Percentiles rank a stretch among this genome's conserved stretches.
phyloP scores from a whole-genome alignment of 805 yeast genomes.

The Ogataea allantospora region DNA sequence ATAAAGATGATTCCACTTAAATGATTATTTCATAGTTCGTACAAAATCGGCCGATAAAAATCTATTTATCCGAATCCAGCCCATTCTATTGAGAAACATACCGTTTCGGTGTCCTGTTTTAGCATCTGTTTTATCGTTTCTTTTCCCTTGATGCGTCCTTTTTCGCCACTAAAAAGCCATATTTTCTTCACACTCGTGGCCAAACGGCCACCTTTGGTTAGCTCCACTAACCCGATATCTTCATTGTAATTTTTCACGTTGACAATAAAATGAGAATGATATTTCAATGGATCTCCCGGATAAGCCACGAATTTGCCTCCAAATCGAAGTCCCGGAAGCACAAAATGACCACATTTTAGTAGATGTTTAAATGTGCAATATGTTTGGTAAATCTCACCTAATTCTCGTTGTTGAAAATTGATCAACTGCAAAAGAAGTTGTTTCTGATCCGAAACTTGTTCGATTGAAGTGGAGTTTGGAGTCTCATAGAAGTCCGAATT shows the following conservation, averaged over 20 bases:
- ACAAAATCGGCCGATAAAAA: constrained; percentile 6
- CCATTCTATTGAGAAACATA: constrained; percentile 84
- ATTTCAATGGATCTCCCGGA: constrained; percentile 92
- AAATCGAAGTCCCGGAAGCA: constrained; percentile 82
- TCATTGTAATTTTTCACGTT: constrained; percentile 46
- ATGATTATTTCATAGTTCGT: constrained; percentile 35
- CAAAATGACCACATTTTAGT: constrained; percentile 41
- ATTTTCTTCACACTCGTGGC: constrained; percentile 91
- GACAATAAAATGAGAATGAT: constrained; percentile 82
- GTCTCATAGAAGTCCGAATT: constrained; percentile 1
- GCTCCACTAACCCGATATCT: constrained; percentile 52
- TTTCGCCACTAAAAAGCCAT: constrained; percentile 56
- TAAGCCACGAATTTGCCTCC: constrained; percentile 89
- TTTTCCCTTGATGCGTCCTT: constrained; percentile 14
- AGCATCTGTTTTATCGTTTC: background rate
- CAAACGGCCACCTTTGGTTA: constrained; percentile 83
- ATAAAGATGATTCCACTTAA: too few relatives aligned
- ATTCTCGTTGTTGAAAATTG: background rate
- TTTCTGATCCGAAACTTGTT: constrained; percentile 4
- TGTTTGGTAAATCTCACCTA: constrained; percentile 15
- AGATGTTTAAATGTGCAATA: constrained; percentile 23
- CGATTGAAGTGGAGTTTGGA: background rate
- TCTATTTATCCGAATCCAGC: constrained; percentile 81
- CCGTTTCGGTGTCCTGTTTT: constrained; percentile 28
- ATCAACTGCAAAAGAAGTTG: constrained; percentile 3